Evolutionary conservation across 2,329 filamentous ascomycete genomes (phyloP).

Genomic region (Periconia macrospinosa): DNA sequence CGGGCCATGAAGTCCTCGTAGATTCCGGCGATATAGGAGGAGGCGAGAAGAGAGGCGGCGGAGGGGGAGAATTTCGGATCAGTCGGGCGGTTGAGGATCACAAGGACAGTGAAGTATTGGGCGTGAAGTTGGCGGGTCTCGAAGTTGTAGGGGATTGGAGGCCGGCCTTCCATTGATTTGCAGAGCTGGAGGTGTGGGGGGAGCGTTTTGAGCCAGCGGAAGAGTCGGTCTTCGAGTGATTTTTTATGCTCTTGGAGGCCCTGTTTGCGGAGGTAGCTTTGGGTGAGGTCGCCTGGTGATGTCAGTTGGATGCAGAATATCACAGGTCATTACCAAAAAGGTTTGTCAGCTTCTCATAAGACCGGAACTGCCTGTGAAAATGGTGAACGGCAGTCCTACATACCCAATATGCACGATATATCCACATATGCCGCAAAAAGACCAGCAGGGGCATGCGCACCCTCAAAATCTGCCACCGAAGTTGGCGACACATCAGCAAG

Average conservation of each 20-base stretch:
- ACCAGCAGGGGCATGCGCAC: constrained; percentile 28
- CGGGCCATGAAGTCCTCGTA: constrained; percentile 48
- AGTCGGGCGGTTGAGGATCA: constrained; percentile 43
- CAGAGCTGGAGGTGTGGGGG: constrained; percentile 36
- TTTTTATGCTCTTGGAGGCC: constrained; percentile 31
- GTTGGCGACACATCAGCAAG: constrained; percentile 45
- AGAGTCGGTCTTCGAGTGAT: constrained; percentile 43
- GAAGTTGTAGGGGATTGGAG: constrained; percentile 32
- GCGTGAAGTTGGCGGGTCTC: constrained; percentile 43
- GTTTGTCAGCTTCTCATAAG: no score
- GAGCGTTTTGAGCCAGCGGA: constrained; percentile 44
- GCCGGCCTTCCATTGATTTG: constrained; percentile 19
- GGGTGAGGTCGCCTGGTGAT: constrained; percentile 40
- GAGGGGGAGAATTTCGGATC: constrained; percentile 35
- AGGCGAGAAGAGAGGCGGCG: constrained; percentile 43
- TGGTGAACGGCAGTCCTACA: not conserved
- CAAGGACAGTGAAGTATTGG: constrained; percentile 44
- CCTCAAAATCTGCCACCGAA: constrained; percentile 40
- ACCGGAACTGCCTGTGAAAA: no score
- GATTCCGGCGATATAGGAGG: constrained; percentile 47
- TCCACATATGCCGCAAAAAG: constrained; percentile 45
- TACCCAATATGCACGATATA: constrained; percentile 43
- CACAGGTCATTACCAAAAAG: no score
- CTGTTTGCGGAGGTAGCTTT: constrained; percentile 42
- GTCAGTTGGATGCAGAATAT: constrained; percentile 1